These are phyloP conservation scores for Mucor velutinosus DNA, from an alignment of 371 early-diverging fungal species.

Conservation along the genomic window DNA sequence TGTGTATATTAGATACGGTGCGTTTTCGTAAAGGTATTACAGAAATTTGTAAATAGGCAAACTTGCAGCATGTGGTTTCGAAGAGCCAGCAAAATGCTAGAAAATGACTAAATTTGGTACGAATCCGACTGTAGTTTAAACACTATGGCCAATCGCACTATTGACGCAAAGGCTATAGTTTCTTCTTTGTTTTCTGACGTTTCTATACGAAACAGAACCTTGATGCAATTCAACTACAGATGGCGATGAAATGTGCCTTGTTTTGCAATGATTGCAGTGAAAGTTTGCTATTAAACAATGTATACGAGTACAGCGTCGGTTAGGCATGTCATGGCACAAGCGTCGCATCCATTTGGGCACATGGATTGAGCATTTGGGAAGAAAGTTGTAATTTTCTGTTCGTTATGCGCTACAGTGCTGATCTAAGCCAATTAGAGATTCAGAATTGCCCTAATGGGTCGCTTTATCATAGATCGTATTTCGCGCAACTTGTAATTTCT, in stretches of 20 bases:
- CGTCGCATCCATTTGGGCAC: no score
- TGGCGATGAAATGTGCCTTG: background rate
- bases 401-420: background rate
- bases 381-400: background rate
- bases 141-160: conserved; percentile 14
- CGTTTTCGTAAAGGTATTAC: background rate
- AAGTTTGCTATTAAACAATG: background rate
- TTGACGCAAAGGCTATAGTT: conserved; percentile 6
- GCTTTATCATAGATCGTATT: background rate
- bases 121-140: background rate
- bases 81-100: background rate
- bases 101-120: conserved; percentile 12
- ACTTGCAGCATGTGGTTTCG: conserved; percentile 7
- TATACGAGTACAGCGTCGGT: no score
- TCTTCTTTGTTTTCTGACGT: conserved; percentile 12
- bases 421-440: background rate
- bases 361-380: background rate
- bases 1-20: no score
- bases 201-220: conserved; percentile 4
- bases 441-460: background rate
- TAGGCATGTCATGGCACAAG: background rate
- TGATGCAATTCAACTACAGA: background rate
- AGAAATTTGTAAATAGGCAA: background rate
- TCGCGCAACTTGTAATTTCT: background rate
- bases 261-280: background rate